These are phyloP conservation scores for Neoarthrinium moseri DNA, from an alignment of 2,329 filamentous ascomycete genomes.

Conservation along the genomic window DNA sequence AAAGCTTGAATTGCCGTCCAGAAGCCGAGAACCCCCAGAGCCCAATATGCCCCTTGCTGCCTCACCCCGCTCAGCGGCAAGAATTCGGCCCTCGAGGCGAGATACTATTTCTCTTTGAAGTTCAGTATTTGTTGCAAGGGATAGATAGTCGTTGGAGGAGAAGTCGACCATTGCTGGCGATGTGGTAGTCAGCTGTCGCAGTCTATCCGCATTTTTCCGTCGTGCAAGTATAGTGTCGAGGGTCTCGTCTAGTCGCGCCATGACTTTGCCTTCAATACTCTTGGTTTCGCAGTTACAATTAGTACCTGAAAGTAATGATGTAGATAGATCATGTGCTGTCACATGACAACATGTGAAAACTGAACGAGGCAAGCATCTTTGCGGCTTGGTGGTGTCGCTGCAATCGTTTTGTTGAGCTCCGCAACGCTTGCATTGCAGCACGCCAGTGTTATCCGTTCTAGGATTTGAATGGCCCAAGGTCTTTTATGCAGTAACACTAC, in stretches of 20 bases:
- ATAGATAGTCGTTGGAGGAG: slow-evolving; percentile 77
- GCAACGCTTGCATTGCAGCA: neutral
- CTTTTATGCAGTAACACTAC: neutral
- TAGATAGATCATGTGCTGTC: too few species aligned
- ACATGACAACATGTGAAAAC: neutral
- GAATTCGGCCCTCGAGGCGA: neutral
- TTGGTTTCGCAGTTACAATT: too few species aligned
- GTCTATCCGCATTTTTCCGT: slow-evolving; percentile 29
- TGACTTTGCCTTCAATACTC: neutral
- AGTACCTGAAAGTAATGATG: too few species aligned
- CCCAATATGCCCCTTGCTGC: slow-evolving; percentile 25
- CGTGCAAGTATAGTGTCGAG: slow-evolving; percentile 19
- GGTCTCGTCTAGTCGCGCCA: slow-evolving; percentile 17
- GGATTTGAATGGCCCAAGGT: neutral
- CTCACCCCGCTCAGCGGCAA: slow-evolving; percentile 3
- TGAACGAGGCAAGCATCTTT: too few species aligned
- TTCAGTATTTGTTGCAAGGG: slow-evolving; percentile 43
- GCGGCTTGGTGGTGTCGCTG: neutral
- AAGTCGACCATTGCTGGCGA: slow-evolving; percentile 73
- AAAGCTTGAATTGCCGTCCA: slow-evolving; percentile 48
- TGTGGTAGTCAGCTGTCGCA: slow-evolving; percentile 52
- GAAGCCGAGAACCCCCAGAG: slow-evolving; percentile 51
- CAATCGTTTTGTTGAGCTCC: neutral
- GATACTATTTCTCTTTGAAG: neutral
- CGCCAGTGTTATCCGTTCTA: too few species aligned